Percentiles rank a stretch among this genome's conserved stretches.
These are phyloP conservation scores for Hyphopichia fennica DNA, from an alignment of 1,139 yeast species.

Conservation along the genomic window DNA sequence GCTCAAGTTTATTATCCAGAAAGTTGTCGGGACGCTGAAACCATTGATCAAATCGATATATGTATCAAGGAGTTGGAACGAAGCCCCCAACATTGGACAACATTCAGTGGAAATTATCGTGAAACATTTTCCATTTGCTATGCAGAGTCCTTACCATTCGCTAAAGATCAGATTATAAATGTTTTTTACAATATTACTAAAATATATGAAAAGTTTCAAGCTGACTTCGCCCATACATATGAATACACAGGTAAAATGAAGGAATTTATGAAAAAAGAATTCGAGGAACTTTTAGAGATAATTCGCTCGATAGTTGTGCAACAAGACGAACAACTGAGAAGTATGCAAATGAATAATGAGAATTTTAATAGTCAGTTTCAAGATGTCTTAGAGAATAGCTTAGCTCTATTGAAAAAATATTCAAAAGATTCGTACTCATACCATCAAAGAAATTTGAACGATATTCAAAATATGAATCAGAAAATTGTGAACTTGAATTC, in stretches of 20 bases:
- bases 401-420: no score
- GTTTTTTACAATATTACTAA: slow-evolving; percentile 49
- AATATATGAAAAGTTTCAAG: slow-evolving; percentile 21
- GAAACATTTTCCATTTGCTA: slow-evolving; percentile 48
- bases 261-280: slow-evolving; percentile 1
- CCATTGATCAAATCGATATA: slow-evolving; percentile 13
- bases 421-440: no score
- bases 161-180: slow-evolving; percentile 49
- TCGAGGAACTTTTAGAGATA: slow-evolving; percentile 6
- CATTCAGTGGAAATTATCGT: slow-evolving; percentile 58
- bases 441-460: slow-evolving; percentile 1
- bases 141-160: slow-evolving; percentile 51
- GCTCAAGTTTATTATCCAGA: slow-evolving; percentile 38
- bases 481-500: not conserved
- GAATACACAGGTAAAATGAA: slow-evolving; percentile 11
- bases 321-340: not conserved
- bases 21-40: slow-evolving; percentile 21
- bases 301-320: not conserved
- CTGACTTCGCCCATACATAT: slow-evolving; percentile 16
- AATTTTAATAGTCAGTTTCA: slow-evolving; percentile 4
- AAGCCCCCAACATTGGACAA: slow-evolving; percentile 60
- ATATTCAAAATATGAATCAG: slow-evolving; percentile 2
- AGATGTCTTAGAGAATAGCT: no score
- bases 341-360: slow-evolving; percentile 1
- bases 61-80: slow-evolving; percentile 45